phyloP scores from a whole-genome alignment of 345 rosid genomes.

The Eutrema yunnanense region DNA sequence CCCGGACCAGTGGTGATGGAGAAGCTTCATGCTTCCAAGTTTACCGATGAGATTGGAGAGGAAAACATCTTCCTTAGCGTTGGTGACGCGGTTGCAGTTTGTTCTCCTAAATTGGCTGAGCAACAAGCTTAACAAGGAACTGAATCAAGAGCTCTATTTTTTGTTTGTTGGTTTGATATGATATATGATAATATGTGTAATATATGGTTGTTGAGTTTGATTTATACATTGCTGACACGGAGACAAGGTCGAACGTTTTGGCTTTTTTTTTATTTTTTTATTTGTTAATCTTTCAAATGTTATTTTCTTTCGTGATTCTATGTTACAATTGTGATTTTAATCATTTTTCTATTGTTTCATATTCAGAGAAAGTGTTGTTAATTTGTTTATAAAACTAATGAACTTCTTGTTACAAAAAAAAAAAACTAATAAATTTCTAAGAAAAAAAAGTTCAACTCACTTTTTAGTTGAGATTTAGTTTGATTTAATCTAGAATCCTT shows the following conservation, averaged over 20 bases:
- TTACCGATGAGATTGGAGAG: slow-evolving; percentile 45
- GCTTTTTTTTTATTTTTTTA: no score
- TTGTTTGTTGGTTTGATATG: background rate
- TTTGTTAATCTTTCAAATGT: background rate
- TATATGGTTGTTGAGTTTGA: slow-evolving; percentile 19
- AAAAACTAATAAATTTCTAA: no score
- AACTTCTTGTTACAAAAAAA: no score
- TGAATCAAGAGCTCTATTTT: background rate
- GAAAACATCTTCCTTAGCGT: slow-evolving; percentile 60
- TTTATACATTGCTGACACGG: background rate
- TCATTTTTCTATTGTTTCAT: no score
- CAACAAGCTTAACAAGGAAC: slow-evolving; percentile 27
- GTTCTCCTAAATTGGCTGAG: slow-evolving; percentile 44
- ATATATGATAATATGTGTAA: slow-evolving; percentile 7
- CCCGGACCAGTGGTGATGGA: slow-evolving; percentile 70
- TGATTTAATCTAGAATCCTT: no score
- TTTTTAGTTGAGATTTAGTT: no score
- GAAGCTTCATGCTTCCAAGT: slow-evolving; percentile 58
- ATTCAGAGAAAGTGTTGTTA: no score
- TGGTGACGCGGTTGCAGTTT: slow-evolving; percentile 51
- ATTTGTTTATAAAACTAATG: no score
- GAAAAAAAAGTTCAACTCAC: no score
- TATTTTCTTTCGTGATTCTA: no score
- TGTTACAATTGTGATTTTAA: no score
- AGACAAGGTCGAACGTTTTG: background rate